Percentiles rank a stretch among this genome's conserved stretches.
These are phyloP conservation scores for Hirsutella minnesotensis DNA, from an alignment of 2,329 filamentous ascomycete species.

Conservation along the genomic window DNA sequence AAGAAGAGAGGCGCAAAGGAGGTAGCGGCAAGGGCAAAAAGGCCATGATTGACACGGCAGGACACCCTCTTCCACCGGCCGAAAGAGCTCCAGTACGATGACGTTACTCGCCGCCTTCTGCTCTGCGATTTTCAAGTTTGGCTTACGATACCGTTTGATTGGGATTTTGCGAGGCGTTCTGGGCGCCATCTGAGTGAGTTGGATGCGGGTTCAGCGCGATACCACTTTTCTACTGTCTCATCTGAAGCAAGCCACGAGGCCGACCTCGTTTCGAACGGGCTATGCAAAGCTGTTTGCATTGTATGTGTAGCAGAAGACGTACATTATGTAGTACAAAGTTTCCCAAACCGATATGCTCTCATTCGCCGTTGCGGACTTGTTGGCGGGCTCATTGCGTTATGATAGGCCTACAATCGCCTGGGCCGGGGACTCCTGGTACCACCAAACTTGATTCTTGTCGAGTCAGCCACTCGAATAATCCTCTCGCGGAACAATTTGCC, in stretches of 20 bases:
- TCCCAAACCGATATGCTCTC: not conserved
- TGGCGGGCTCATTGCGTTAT: too few relatives aligned
- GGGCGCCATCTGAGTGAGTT: not conserved
- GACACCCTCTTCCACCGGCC: slow-evolving; percentile 37
- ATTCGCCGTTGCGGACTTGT: too few relatives aligned
- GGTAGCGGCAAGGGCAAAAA: slow-evolving; percentile 32
- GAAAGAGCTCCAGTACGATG: slow-evolving; percentile 34
- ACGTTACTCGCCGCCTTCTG: not conserved
- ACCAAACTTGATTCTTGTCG: slow-evolving; percentile 88
- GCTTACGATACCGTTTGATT: not conserved
- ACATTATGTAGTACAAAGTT: not conserved
- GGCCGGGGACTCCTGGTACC: slow-evolving; percentile 77
- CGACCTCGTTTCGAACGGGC: not conserved
- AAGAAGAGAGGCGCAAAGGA: slow-evolving; percentile 29
- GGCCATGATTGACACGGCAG: slow-evolving; percentile 34
- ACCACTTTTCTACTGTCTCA: slow-evolving; percentile 9
- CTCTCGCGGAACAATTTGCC: slow-evolving; percentile 62
- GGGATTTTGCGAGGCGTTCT: not conserved
- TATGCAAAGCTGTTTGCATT: not conserved
- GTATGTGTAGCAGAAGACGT: not conserved
- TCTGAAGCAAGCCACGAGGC: not conserved
- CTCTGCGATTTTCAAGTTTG: not conserved
- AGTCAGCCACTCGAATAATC: slow-evolving; percentile 72
- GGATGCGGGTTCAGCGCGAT: not conserved
- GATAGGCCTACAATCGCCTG: slow-evolving; percentile 60